phyloP scores from a whole-genome alignment of 179 eudicot species.

The Beta corolliflora region DNA sequence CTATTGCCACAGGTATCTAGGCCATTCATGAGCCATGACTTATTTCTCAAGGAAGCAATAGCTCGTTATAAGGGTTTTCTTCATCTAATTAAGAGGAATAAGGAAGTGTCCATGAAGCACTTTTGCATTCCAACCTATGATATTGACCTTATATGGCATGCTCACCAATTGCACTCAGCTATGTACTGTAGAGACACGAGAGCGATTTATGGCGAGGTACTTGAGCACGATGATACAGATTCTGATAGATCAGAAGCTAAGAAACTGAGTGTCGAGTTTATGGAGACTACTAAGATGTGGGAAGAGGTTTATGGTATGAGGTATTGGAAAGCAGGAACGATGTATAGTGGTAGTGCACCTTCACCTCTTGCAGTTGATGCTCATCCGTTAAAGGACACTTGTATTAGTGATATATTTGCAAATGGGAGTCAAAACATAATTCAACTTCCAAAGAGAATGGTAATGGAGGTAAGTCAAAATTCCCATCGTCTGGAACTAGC shows the following conservation, averaged over 20 bases:
- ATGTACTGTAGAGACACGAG: slow-evolving; percentile 55
- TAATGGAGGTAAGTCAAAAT: slow-evolving; percentile 45
- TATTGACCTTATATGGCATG: slow-evolving; percentile 80
- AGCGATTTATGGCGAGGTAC: slow-evolving; percentile 47
- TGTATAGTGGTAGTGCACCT: slow-evolving; percentile 55
- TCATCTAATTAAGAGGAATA: slow-evolving; percentile 59
- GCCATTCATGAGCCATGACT: slow-evolving; percentile 44
- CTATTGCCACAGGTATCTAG: slow-evolving; percentile 56
- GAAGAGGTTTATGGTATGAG: slow-evolving; percentile 58
- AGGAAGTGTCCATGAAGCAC: slow-evolving; percentile 39
- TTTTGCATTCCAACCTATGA: slow-evolving; percentile 81
- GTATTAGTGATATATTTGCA: slow-evolving; percentile 22
- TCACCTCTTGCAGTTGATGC: slow-evolving; percentile 39
- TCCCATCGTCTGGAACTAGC: not conserved
- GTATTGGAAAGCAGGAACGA: slow-evolving; percentile 75
- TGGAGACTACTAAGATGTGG: slow-evolving; percentile 63
- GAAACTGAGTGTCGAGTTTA: slow-evolving; percentile 59
- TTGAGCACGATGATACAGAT: slow-evolving; percentile 78
- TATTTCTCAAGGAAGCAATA: slow-evolving; percentile 60
- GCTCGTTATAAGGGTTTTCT: slow-evolving; percentile 79
- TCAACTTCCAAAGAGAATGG: slow-evolving; percentile 35
- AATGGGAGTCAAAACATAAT: slow-evolving; percentile 23
- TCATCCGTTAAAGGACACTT: slow-evolving; percentile 3
- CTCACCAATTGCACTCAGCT: slow-evolving; percentile 68
- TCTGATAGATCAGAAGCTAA: slow-evolving; percentile 68